A percentile compares a stretch with the other conserved stretches of the same genome.
These are phyloP conservation scores for Diaporthe citri DNA, from an alignment of 2,329 filamentous ascomycete genomes.

Conservation along the genomic window DNA sequence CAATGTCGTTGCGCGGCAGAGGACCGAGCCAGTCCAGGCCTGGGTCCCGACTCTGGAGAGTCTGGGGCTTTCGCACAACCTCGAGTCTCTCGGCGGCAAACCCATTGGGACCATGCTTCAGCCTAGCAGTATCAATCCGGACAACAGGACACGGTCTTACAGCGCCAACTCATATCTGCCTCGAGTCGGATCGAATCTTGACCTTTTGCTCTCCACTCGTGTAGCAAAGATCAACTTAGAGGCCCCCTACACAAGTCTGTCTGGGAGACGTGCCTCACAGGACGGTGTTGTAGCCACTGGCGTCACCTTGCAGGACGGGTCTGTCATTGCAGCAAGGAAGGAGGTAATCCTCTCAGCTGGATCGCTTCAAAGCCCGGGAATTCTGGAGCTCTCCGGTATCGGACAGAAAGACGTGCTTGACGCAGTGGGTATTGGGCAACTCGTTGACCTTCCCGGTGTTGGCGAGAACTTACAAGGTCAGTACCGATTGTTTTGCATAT, in stretches of 20 bases:
- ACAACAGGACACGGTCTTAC: slow-evolving; percentile 63
- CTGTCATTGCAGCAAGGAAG: slow-evolving; percentile 48
- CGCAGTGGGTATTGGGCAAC: slow-evolving; percentile 54
- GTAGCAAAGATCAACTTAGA: slow-evolving; percentile 55
- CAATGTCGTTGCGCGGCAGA: slow-evolving; percentile 54
- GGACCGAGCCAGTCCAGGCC: slow-evolving; percentile 56
- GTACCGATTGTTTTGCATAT: slow-evolving; percentile 29
- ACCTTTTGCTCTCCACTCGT: slow-evolving; percentile 51
- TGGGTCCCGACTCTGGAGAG: slow-evolving; percentile 61
- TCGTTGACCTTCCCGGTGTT: slow-evolving; percentile 60
- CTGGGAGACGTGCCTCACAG: slow-evolving; percentile 40
- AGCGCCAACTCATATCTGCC: slow-evolving; percentile 57
- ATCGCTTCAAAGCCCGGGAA: slow-evolving; percentile 54
- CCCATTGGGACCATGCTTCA: slow-evolving; percentile 64
- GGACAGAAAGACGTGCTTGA: slow-evolving; percentile 57
- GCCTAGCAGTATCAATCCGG: slow-evolving; percentile 61
- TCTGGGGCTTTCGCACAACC: slow-evolving; percentile 56
- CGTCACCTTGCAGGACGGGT: slow-evolving; percentile 45
- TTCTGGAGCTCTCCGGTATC: slow-evolving; percentile 53
- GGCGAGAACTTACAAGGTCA: slow-evolving; percentile 65
- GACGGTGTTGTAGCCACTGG: slow-evolving; percentile 41
- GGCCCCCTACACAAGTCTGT: slow-evolving; percentile 28
- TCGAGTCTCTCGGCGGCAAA: slow-evolving; percentile 62
- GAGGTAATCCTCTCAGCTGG: slow-evolving; percentile 61
- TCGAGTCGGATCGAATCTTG: slow-evolving; percentile 57